Evolutionary conservation across 306 rosid genomes (phyloP), one percentile per base, ranked within the genome.

Genomic region (Corylus avellana): DNA sequence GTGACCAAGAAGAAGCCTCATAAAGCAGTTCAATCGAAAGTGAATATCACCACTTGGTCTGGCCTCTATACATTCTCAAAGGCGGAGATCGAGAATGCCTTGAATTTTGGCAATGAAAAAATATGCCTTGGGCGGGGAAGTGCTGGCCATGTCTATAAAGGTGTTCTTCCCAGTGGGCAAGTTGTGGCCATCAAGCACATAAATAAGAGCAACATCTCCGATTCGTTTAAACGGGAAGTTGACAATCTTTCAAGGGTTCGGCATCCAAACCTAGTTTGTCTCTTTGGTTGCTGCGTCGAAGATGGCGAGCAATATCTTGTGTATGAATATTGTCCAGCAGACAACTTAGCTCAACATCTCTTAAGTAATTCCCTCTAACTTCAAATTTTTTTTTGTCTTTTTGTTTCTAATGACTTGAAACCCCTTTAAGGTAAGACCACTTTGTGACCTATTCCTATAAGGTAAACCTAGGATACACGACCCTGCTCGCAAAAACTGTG

Each of bases 341-440:
- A 97, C 70, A 92, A 94, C 85, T 92, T 94, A 0, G 97, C 93
- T 82, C 90, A 91, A 29, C 97, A 91, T 84, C 97, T 94, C 75
- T 77, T 92, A 55, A 86, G 98, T 94, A 92, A 75, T 32, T 48
- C 1, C 4, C 61, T 44, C 66, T 69, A 55, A 73, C 32, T 61
- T 48, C 22, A 39, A 42, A 0, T 39, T 18, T n/a, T 69, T 47
- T 35, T 14, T 0, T 3, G 2, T 37, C 0, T 37, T 39, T 39
- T 37, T 32, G 2, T 22, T 22, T 22, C 0, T 22, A 0, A 22
- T 22, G 25, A 22, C 25, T 22, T 22, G 25, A 22, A 22, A 22
- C 25, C 25, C 25, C 25, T 22, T 22, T 22, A 32, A 32, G 35
- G 35, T 32, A 32, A 32, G 35, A 32, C 35, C 35, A 32, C 35